Percentiles rank a stretch among this genome's conserved stretches.
Evolutionary conservation across 306 rosid genomes (phyloP).

Genomic region (Sicyos edulis): DNA sequence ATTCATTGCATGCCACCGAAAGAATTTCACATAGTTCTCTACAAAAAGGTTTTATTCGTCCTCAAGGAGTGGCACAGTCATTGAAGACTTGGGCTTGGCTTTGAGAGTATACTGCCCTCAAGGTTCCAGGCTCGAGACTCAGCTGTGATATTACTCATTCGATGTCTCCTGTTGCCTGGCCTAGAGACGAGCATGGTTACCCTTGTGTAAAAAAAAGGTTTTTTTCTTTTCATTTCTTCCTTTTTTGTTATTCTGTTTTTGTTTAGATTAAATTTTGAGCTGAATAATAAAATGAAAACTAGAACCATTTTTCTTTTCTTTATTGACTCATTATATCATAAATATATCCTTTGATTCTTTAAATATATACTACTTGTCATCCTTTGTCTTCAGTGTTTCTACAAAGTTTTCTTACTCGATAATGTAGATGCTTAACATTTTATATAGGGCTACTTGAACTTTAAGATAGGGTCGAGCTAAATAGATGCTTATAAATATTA

Average conservation of each 20-base stretch:
- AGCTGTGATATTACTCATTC: no score
- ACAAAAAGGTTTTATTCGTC: no score
- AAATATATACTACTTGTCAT: neutral
- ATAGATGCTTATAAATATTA: neutral
- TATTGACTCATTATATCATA: neutral
- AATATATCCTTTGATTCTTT: neutral
- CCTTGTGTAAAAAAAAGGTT: no score
- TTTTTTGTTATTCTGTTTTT: neutral
- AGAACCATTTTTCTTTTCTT: neutral
- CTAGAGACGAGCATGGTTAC: no score
- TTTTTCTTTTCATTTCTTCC: neutral
- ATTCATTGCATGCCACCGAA: constrained; percentile 17
- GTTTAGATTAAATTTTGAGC: neutral
- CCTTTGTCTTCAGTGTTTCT: neutral
- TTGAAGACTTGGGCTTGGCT: no score
- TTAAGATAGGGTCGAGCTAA: neutral
- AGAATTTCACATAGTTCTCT: neutral
- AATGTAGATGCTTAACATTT: neutral
- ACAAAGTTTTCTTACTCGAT: neutral
- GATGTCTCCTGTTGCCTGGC: no score
- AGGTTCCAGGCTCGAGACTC: no score
- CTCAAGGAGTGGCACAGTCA: no score
- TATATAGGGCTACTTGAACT: neutral
- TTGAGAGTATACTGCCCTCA: no score
- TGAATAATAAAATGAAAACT: neutral